Percentiles rank a stretch among this genome's conserved stretches.
Conservation (phyloP, 2,329 filamentous ascomycete species). For the Aspergillus brunneoviolaceus region DNA sequence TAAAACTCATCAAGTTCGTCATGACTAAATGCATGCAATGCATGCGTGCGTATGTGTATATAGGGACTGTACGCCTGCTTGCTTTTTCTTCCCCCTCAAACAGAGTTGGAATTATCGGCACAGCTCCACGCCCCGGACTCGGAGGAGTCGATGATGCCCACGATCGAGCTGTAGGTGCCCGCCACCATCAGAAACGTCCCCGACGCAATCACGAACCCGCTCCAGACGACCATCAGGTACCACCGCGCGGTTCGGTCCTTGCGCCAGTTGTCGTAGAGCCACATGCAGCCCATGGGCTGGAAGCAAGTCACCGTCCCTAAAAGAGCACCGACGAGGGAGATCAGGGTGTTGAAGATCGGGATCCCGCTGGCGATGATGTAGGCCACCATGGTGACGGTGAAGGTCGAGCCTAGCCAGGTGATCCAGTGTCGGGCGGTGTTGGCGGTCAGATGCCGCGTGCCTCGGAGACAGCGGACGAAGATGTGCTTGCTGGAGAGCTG, state of each 20-base stretch:
- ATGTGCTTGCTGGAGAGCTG: constrained; percentile 25
- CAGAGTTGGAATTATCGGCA: constrained; percentile 41
- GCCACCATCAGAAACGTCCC: constrained; percentile 46
- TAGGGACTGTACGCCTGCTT: no score
- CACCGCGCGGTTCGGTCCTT: constrained; percentile 2
- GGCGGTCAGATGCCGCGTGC: constrained; percentile 21
- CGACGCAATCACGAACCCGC: constrained; percentile 35
- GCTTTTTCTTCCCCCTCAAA: not conserved
- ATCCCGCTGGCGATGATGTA: constrained; percentile 30
- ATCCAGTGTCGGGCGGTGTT: constrained; percentile 26
- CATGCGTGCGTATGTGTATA: no score
- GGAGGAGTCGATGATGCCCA: constrained; percentile 26
- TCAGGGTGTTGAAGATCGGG: constrained; percentile 25
- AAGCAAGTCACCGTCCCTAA: constrained; percentile 22
- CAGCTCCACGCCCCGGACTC: constrained; percentile 45
- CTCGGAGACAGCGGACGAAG: constrained; percentile 24
- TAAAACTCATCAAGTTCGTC: no score
- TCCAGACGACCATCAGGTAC: constrained; percentile 21
- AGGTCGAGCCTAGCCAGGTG: constrained; percentile 25
- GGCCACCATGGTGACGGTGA: constrained; percentile 19
- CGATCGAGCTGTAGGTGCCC: constrained; percentile 47
- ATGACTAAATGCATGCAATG: no score
- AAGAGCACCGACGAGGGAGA: constrained; percentile 28
- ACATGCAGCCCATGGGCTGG: constrained; percentile 22
- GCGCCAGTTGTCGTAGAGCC: constrained; percentile 42